These are phyloP conservation scores for Tripterygium wilfordii DNA, from an alignment of 177 flowering plant genomes.

Conservation along the genomic window DNA sequence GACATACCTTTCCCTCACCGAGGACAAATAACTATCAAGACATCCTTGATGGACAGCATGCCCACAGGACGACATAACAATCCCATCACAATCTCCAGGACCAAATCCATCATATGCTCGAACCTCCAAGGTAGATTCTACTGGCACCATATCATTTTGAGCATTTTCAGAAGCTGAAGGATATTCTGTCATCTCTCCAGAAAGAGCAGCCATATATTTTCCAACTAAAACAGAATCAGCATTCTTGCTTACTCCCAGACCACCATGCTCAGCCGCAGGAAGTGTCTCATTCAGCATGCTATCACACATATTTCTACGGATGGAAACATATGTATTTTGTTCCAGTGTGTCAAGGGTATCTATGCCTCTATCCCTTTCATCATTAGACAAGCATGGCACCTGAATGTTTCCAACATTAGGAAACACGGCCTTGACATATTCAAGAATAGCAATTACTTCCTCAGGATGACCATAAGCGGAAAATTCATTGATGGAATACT, in stretches of 20 bases:
- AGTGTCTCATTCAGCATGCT: constrained; percentile 4
- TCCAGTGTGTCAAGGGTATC: constrained; percentile 49
- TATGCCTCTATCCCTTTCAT: constrained; percentile 15
- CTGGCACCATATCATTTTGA: constrained; percentile 12
- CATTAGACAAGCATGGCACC: constrained; percentile 25
- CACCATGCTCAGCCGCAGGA: constrained; percentile 19
- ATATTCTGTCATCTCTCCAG: constrained; percentile 32
- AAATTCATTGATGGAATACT: constrained; percentile 38
- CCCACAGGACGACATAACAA: constrained; percentile 91
- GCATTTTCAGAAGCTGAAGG: constrained; percentile 31
- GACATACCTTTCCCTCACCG: constrained; percentile 88
- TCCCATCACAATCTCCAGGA: constrained; percentile 77
- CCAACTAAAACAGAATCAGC: constrained; percentile 44
- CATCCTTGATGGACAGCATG: constrained; percentile 97
- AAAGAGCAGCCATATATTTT: constrained; percentile 49
- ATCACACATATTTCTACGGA: constrained; percentile 29
- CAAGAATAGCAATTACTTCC: constrained; percentile 48
- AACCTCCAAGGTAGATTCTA: constrained; percentile 16
- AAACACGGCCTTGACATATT: constrained; percentile 34
- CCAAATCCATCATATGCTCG: constrained; percentile 58
- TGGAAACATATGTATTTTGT: constrained; percentile 39
- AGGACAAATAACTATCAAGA: constrained; percentile 74
- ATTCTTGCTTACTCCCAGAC: constrained; percentile 7
- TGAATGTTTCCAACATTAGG: constrained; percentile 36
- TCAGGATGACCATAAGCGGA: constrained; percentile 27